Evolutionary conservation across 2,329 filamentous ascomycete species (phyloP), one percentile per base, ranked within the genome.

Genomic region (Huntiella bhutanensis): DNA sequence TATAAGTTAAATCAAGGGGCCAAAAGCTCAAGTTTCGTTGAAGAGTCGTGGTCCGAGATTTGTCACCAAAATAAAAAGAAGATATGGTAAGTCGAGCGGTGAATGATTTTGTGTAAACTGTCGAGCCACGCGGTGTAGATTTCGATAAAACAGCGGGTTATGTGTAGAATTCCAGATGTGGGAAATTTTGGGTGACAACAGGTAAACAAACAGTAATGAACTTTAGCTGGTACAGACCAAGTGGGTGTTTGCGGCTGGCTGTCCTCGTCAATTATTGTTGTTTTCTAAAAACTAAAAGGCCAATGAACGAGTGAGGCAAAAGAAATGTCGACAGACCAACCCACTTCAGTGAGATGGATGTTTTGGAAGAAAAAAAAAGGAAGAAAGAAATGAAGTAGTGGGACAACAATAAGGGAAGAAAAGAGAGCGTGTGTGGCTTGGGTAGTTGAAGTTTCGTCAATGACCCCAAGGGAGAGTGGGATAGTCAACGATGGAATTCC

Each of bases 401-500:
- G 22, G 22, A 28, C 6, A 28, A 10, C 5, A 13, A 19, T 33
- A 32, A 41, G 12, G 34, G 12, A 22, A 4, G 12, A 34, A 46
- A 39, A 17, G n/a, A 12, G 34, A n/a, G 34, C 17, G 19, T 37
- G 34, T 22, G 35, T 38, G 43, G 33, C 37, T 17, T 16, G 43
- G 43, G 35, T 45, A 33, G 10, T 38, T 32, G 43, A n/a, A 36
- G 34, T 36, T 15, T 36, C 34, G 34, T 36, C 34, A 16, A 50
- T 45, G 41, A 41, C 22, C 37, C 36, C 42, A 46, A 45, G 46
- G 46, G 39, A 50, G 42, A 46, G 46, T 10, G 37, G 38, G 38
- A 49, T 46, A 28, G 45, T 47, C 45, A 47, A 50, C 48, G 41
- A 36, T 46, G 38, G 37, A 50, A 50, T 50, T 50, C 48, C 41